Evolutionary conservation across 2,329 filamentous ascomycete species (phyloP), one percentile per base, ranked within the genome.

Genomic region (Fusarium floridanum): DNA sequence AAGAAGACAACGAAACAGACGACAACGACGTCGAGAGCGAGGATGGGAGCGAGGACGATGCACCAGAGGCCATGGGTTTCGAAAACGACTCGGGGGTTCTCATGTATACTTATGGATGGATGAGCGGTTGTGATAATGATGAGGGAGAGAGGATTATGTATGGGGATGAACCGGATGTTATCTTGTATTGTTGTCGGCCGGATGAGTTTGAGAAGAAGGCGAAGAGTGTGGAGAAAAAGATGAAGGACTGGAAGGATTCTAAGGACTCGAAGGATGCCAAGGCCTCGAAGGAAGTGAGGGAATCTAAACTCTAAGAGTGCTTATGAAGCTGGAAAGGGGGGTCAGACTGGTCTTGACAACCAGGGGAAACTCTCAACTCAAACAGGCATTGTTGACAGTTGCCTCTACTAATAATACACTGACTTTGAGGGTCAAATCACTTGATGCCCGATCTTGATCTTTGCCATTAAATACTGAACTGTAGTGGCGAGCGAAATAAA

Each of bases 181-280:
- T 68, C 24, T 2, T 71, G 32, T 71, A 71, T 45, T 71, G 65
- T 10, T 68, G 65, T 5, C 29, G 10, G 2, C 64, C 59, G 0
- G 53, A 61, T 11, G 22, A 29, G 55, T 59, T 36, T 27, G 20
- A 39, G 36, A 11, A 20, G 53, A 17, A 9, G 22, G 17, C 5
- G 8, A 16, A 16, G 14, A 50, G 9, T 14, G 22, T 8, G 2
- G 39, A 20, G 39, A 48, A 24, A 14, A 48, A 5, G 24, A 32
- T 10, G 5, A 11, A 11, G 45, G 5, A 29, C 4, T 24, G 11
- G 6, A 6, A n/a, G n/a, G 24, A 29, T 14, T 24, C 43, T 2
- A 27, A 27, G 41, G 41, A 20, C 6, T 10, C 5, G n/a, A 20
- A 41, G 41, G 41, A 45, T 9, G 6, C 12, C 1, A 14, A 45